These are phyloP conservation scores for Tulasnella sp. DNA, from an alignment of 768 basidiomycete genomes.

Conservation along the genomic window DNA sequence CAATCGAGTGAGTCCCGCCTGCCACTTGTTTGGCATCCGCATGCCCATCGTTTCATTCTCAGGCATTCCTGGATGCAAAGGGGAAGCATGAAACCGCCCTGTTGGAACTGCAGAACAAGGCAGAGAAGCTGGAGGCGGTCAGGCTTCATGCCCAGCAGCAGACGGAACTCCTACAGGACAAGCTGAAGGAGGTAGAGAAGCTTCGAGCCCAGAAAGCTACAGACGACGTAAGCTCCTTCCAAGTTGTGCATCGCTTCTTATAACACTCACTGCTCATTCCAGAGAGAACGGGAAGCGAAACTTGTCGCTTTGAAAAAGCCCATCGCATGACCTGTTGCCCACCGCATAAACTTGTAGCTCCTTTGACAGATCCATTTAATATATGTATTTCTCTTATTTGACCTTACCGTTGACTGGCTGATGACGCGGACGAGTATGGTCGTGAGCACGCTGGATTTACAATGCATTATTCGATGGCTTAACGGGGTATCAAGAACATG, in stretches of 20 bases:
- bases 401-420: neutral
- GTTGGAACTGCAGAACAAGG: slow-evolving; percentile 36
- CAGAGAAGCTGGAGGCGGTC: slow-evolving; percentile 38
- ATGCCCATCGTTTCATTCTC: slow-evolving; percentile 29
- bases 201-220: slow-evolving; percentile 50
- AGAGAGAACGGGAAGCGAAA: slow-evolving; percentile 47
- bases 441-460: neutral
- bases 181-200: slow-evolving; percentile 60
- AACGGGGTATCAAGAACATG: neutral
- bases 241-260: slow-evolving; percentile 10
- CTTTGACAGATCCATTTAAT: neutral
- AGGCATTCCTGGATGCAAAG: slow-evolving; percentile 47
- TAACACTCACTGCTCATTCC: neutral
- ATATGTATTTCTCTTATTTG: neutral
- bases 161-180: slow-evolving; percentile 52
- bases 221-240: slow-evolving; percentile 46
- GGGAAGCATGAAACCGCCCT: slow-evolving; percentile 43
- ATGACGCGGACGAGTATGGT: too few relatives aligned
- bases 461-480: neutral
- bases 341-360: neutral
- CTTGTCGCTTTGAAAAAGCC: slow-evolving; percentile 30
- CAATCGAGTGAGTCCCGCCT: neutral
- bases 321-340: neutral
- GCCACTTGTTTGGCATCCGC: neutral
- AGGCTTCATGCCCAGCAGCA: slow-evolving; percentile 43